Evolutionary conservation across 2,329 filamentous ascomycete species (phyloP).

Genomic region (Arthroderma sp.): DNA sequence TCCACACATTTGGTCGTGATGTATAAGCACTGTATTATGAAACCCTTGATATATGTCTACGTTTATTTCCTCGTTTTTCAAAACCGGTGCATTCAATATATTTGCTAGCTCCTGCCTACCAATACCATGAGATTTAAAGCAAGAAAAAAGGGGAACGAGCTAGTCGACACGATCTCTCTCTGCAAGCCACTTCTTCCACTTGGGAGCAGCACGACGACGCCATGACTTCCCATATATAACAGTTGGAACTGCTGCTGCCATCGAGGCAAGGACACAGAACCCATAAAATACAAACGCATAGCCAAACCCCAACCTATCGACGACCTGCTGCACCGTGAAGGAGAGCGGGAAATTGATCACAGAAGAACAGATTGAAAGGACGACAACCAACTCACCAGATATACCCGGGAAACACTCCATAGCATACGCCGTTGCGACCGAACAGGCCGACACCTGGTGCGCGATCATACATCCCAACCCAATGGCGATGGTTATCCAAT

Average conservation of each 20-base stretch:
- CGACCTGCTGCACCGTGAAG: neutral
- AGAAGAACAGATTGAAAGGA: neutral
- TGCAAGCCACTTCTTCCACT: neutral
- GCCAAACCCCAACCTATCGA: neutral
- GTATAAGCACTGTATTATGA: too few species aligned
- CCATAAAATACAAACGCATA: neutral
- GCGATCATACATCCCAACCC: constrained; percentile 16
- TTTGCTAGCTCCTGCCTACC: too few species aligned
- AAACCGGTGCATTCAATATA: too few species aligned
- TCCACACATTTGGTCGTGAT: too few species aligned
- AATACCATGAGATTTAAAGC: too few species aligned
- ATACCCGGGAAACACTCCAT: neutral
- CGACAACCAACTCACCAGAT: neutral
- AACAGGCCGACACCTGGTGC: neutral
- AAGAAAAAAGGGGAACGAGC: too few species aligned
- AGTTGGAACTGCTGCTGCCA: neutral
- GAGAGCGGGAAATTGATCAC: neutral
- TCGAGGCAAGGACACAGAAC: neutral
- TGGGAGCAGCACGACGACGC: neutral
- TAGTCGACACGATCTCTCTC: neutral
- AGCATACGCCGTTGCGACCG: neutral
- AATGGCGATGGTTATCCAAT: constrained; percentile 22
- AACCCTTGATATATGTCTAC: too few species aligned
- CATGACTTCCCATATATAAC: neutral
- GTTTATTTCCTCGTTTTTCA: too few species aligned